Evolutionary conservation across 495 filamentous ascomycete genomes (phyloP).

Genomic region (Aspergillus nidulans): DNA sequence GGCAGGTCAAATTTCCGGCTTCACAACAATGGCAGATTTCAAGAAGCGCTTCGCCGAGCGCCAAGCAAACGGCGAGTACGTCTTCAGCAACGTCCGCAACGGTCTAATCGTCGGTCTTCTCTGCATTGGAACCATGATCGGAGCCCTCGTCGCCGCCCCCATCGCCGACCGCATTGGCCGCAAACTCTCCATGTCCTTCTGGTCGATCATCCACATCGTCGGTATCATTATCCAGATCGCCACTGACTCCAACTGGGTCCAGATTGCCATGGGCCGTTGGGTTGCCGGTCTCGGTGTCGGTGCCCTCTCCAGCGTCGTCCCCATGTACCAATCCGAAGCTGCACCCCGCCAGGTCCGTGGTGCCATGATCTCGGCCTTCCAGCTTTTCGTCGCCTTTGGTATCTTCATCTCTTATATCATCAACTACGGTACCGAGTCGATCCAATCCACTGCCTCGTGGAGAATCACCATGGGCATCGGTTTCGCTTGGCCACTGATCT

Average conservation of each 20-base stretch:
- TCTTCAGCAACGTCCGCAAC: constrained; percentile 51
- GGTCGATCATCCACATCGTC: constrained; percentile 60
- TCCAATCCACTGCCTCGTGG: constrained; percentile 60
- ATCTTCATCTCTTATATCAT: constrained; percentile 79
- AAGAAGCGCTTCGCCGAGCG: constrained; percentile 42
- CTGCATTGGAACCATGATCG: constrained; percentile 64
- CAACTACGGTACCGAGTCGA: constrained; percentile 67
- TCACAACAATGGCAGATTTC: constrained; percentile 58
- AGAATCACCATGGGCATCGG: constrained; percentile 77
- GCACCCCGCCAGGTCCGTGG: constrained; percentile 62
- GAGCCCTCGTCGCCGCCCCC: constrained; percentile 58
- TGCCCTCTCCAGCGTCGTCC: constrained; percentile 63
- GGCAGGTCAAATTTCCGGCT: constrained; percentile 52
- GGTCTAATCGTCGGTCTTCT: constrained; percentile 58
- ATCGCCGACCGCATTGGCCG: constrained; percentile 52
- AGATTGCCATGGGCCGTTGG: constrained; percentile 50
- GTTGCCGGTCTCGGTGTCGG: constrained; percentile 69
- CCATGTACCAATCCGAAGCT: constrained; percentile 71
- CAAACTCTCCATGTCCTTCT: constrained; percentile 49
- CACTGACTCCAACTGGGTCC: constrained; percentile 49
- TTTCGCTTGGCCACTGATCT: constrained; percentile 70
- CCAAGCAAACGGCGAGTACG: constrained; percentile 32
- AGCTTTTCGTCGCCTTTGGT: constrained; percentile 82
- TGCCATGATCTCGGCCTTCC: constrained; percentile 68
- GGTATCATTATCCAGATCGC: constrained; percentile 68